Percentiles rank a stretch among this genome's conserved stretches.
Conservation (phyloP, 2,329 filamentous ascomycete species). For the Pseudofabraea citricarpa region DNA sequence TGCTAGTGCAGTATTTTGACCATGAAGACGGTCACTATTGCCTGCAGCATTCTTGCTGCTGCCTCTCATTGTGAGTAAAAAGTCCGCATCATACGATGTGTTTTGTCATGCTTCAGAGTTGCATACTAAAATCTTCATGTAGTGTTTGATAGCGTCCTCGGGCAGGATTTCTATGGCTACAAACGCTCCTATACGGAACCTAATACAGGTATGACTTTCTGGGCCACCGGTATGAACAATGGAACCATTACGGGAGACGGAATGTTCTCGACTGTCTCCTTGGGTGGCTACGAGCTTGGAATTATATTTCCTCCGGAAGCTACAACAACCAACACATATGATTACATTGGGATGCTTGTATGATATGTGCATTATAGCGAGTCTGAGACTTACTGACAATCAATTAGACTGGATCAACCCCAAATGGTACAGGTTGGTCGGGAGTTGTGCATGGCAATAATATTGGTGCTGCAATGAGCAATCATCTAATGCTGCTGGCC, state of each 20-base stretch:
- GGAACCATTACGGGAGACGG: constrained; percentile 30
- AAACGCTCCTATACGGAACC: constrained; percentile 36
- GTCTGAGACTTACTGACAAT: constrained; percentile 4
- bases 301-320: constrained; percentile 48
- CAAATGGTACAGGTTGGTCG: constrained; percentile 48
- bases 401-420: constrained; percentile 35
- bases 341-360: constrained; percentile 57
- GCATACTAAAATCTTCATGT: not conserved
- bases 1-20: no score
- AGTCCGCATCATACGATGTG: no score
- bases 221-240: constrained; percentile 40
- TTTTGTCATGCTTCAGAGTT: no score
- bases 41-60: no score
- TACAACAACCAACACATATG: constrained; percentile 40
- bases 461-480: constrained; percentile 41
- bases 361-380: constrained; percentile 11
- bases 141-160: constrained; percentile 17
- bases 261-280: constrained; percentile 20
- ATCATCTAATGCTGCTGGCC: constrained; percentile 51
- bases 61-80: no score
- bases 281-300: constrained; percentile 47
- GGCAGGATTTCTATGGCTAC: constrained; percentile 23
- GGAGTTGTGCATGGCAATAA: constrained; percentile 50
- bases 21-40: no score
- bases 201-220: constrained; percentile 48